Conservation (phyloP, 768 basidiomycete genomes). For the Fomitopsis serialis region DNA sequence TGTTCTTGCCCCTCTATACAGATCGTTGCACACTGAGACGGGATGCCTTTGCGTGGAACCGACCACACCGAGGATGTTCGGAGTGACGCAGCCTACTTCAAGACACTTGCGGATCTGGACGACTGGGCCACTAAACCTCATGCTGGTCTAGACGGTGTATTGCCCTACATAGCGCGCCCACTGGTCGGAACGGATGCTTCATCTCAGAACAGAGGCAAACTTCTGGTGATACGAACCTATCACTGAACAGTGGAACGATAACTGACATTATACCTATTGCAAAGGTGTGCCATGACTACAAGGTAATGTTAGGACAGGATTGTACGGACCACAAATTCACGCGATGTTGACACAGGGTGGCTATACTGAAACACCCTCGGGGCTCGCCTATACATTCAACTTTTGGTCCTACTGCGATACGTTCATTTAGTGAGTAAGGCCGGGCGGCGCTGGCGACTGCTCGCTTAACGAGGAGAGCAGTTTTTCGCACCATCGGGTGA, state of each 20-base stretch:
- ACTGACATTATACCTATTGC: neutral
- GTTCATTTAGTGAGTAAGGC: constrained; percentile 65
- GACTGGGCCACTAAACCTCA: constrained; percentile 38
- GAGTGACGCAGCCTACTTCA: constrained; percentile 41
- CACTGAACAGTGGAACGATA: neutral
- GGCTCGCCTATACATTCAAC: constrained; percentile 72
- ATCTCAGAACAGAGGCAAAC: constrained; percentile 36
- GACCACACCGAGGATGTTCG: constrained; percentile 11
- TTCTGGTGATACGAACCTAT: constrained; percentile 45
- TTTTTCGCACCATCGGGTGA: constrained; percentile 80
- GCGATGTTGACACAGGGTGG: constrained; percentile 49
- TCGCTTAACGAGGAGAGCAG: constrained; percentile 31
- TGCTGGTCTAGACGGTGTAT: constrained; percentile 32
- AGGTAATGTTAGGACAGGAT: constrained; percentile 35
- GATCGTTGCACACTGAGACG: neutral
- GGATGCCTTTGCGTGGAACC: constrained; percentile 20
- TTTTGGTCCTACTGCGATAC: constrained; percentile 67
- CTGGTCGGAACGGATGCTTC: constrained; percentile 5
- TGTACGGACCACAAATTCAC: too few species aligned
- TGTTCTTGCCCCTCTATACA: too few species aligned
- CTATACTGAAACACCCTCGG: constrained; percentile 60
- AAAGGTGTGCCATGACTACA: constrained; percentile 75
- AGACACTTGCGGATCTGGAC: constrained; percentile 53
- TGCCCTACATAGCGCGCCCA: constrained; percentile 33
- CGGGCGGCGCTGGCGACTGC: neutral